Conservation (phyloP, 176 grass and related monocot genomes). For the Aegilops speltoides region DNA sequence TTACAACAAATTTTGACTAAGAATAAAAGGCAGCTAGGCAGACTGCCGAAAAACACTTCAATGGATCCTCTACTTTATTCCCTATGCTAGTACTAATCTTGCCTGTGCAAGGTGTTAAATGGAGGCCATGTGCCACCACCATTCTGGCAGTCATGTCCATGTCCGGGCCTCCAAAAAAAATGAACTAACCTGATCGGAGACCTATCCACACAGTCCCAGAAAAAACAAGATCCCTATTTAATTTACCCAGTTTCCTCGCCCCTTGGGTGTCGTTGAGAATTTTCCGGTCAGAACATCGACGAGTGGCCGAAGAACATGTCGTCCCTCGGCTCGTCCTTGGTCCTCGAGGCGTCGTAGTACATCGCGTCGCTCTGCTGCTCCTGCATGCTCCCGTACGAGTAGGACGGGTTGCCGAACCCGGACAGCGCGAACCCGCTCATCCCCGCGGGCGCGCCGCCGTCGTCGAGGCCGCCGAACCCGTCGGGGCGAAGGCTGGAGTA, state of each 20-base stretch:
- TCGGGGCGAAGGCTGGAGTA: not conserved
- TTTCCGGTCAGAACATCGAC: slow-evolving; percentile 21
- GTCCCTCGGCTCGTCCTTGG: slow-evolving; percentile 58
- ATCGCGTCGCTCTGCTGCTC: not conserved
- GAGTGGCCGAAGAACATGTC: slow-evolving; percentile 42
- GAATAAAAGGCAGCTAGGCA: not conserved
- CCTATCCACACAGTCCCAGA: not conserved
- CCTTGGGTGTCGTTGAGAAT: not conserved
- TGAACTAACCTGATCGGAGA: not conserved
- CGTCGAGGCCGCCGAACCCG: not conserved
- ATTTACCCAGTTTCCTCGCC: no score
- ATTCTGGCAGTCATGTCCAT: not conserved
- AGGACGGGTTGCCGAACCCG: slow-evolving; percentile 25
- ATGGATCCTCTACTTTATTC: no score
- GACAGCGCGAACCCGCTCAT: slow-evolving; percentile 18
- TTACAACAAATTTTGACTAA: not conserved
- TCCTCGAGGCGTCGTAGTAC: slow-evolving; percentile 22
- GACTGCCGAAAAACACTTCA: not conserved
- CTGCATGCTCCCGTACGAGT: slow-evolving; percentile 12
- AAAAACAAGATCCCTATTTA: no score
- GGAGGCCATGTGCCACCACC: not conserved
- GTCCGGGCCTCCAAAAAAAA: slow-evolving; percentile 24
- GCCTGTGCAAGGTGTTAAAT: slow-evolving; percentile 17
- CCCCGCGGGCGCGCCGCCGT: not conserved
- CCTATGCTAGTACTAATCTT: not conserved